These are phyloP conservation scores for Globisporangium paroecandrum DNA, from an alignment of 352 stramenopile species.

Conservation along the genomic window DNA sequence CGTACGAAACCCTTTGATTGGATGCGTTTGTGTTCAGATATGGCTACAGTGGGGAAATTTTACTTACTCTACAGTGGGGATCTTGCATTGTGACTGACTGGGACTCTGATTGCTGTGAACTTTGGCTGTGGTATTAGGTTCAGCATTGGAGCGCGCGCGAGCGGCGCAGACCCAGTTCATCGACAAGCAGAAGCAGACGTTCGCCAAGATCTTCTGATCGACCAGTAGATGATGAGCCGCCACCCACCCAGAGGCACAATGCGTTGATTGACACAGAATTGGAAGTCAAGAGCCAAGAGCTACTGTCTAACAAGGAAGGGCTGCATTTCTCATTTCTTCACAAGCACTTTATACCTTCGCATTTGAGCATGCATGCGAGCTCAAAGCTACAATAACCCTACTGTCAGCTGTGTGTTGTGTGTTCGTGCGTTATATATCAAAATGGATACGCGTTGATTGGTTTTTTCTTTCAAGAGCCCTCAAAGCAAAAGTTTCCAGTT, in stretches of 20 bases:
- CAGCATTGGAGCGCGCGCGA: constrained; percentile 27
- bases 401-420: neutral
- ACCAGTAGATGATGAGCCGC: neutral
- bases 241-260: neutral
- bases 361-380: too few species aligned
- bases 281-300: constrained; percentile 19
- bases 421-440: neutral
- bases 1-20: constrained; percentile 13
- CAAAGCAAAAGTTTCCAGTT: constrained; percentile 7
- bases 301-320: constrained; percentile 38
- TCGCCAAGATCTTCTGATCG: constrained; percentile 30
- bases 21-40: neutral
- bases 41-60: neutral
- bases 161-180: constrained; percentile 29
- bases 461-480: neutral
- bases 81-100: neutral
- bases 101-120: too few species aligned
- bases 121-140: constrained; percentile 11
- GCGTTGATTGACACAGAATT: neutral
- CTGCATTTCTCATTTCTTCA: constrained; percentile 31
- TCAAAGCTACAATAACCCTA: neutral
- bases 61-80: too few species aligned
- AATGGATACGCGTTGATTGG: neutral
- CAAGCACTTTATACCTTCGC: neutral
- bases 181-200: constrained; percentile 41